Percentiles rank a stretch among this genome's conserved stretches.
Evolutionary conservation across 192 early-diverging fungal genomes (phyloP).

Genomic region (Neocallimastix lanati): DNA sequence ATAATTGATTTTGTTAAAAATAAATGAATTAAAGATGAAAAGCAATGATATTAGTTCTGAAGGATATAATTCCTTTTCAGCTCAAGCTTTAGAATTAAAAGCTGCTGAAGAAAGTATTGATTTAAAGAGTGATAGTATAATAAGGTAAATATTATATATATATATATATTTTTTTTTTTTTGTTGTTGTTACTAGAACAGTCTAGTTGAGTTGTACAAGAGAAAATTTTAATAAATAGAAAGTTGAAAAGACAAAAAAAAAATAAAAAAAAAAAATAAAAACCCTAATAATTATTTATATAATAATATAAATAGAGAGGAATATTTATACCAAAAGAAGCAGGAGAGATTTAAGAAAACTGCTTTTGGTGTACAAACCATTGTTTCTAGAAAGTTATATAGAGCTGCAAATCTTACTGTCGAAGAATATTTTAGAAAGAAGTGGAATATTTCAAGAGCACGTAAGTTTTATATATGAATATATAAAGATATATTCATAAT

Average conservation of each 20-base stretch:
- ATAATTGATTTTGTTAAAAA: too few relatives aligned
- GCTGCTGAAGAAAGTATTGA: background rate
- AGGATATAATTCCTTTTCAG: background rate
- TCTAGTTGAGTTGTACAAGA: too few relatives aligned
- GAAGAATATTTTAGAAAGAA: background rate
- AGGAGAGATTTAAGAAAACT: background rate
- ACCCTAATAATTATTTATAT: too few relatives aligned
- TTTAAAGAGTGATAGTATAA: background rate
- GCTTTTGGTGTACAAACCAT: background rate
- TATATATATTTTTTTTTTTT: too few relatives aligned
- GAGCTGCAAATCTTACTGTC: background rate
- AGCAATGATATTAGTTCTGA: background rate
- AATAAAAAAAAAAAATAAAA: too few relatives aligned
- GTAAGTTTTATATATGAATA: background rate
- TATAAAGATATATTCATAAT: too few relatives aligned
- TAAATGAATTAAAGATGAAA: background rate
- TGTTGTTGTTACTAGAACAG: too few relatives aligned
- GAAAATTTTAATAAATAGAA: too few relatives aligned
- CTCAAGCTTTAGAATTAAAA: background rate
- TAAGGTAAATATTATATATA: background rate
- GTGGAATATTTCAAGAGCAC: background rate
- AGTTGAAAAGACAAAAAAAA: too few relatives aligned
- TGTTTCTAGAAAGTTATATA: background rate
- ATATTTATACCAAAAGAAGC: background rate
- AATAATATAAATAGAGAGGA: background rate